A percentile compares a stretch with the other conserved stretches of the same genome.
Evolutionary conservation across 1,284 basidiomycete genomes (phyloP).

Genomic region (Coniferiporia sulphurascens): DNA sequence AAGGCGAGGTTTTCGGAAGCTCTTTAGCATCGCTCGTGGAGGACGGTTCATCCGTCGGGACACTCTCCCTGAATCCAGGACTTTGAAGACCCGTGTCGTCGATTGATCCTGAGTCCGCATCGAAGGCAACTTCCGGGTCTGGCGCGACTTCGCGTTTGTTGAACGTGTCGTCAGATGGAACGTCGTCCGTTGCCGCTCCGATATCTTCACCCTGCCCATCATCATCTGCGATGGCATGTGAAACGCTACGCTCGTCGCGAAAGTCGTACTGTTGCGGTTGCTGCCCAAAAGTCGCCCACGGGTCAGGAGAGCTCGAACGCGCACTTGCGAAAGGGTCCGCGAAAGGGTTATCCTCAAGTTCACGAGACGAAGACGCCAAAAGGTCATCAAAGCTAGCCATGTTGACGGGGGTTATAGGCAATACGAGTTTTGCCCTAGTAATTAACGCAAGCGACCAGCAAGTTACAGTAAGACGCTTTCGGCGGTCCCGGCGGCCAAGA

Average conservation of each 20-base stretch:
- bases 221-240: not conserved
- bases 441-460: too few species aligned
- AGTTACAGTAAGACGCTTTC: too few species aligned
- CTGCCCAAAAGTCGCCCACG: conserved; percentile 55
- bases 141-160: not conserved
- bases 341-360: conserved; percentile 71
- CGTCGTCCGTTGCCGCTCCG: not conserved
- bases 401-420: not conserved
- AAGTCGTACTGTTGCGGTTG: not conserved
- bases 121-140: too few species aligned
- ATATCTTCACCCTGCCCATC: not conserved
- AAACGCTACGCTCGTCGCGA: not conserved
- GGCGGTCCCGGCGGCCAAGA: too few species aligned
- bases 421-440: too few species aligned
- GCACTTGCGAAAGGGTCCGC: conserved; percentile 63
- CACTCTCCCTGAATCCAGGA: conserved; percentile 14
- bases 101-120: not conserved
- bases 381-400: conserved; percentile 79
- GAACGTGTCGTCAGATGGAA: not conserved
- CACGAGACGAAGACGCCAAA: conserved; percentile 48
- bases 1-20: not conserved
- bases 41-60: conserved; percentile 17
- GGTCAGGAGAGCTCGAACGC: conserved; percentile 67
- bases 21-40: not conserved
- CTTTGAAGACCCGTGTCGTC: conserved; percentile 2